Percentiles rank a stretch among this genome's conserved stretches.
phyloP scores from a whole-genome alignment of 106 monocot genomes.

The Allium cepa region DNA sequence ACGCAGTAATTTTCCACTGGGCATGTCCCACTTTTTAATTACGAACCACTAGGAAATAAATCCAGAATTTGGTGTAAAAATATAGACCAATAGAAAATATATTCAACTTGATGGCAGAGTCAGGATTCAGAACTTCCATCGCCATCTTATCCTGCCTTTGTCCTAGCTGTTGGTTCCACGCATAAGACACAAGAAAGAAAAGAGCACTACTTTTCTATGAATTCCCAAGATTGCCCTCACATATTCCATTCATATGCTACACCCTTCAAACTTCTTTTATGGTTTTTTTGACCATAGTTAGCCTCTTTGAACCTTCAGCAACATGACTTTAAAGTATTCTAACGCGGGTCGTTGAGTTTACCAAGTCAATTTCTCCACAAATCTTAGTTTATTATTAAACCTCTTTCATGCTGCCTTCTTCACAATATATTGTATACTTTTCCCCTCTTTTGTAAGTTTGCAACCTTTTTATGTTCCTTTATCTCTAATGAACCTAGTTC shows the following conservation, averaged over 20 bases:
- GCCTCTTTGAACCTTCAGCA: not conserved
- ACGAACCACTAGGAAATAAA: too few species aligned
- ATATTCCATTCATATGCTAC: not conserved
- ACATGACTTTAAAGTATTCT: not conserved
- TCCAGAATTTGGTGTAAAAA: too few species aligned
- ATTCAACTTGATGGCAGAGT: too few species aligned
- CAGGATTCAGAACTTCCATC: not conserved
- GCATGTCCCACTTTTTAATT: too few species aligned
- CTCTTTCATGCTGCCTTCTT: too few species aligned
- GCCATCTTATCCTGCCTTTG: not conserved
- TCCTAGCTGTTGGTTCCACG: conserved; percentile 1
- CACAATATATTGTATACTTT: not conserved
- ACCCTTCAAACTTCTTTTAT: not conserved
- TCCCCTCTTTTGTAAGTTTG: not conserved
- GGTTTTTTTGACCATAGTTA: conserved; percentile 2
- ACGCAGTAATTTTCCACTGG: too few species aligned
- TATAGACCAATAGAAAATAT: too few species aligned
- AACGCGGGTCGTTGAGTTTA: not conserved
- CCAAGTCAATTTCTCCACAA: not conserved
- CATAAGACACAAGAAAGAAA: not conserved
- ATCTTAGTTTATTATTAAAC: not conserved
- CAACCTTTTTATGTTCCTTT: not conserved
- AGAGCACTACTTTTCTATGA: not conserved
- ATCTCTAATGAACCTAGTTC: not conserved
- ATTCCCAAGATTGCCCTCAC: not conserved